These are phyloP conservation scores for Moesziomyces globuligerus DNA, from an alignment of 1,284 basidiomycete species.

Conservation along the genomic window DNA sequence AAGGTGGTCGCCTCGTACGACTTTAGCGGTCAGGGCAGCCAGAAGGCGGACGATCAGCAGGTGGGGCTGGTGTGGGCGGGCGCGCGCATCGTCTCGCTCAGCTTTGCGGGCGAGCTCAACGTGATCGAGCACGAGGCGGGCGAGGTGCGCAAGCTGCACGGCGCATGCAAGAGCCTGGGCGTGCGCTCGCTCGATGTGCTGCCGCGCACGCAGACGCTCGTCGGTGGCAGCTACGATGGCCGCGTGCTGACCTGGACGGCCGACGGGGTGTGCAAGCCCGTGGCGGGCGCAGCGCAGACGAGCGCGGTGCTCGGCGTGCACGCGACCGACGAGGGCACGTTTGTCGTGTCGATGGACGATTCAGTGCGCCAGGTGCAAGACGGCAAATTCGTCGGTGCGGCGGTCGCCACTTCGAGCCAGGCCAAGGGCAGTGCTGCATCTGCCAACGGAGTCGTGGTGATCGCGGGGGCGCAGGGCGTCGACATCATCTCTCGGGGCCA, in stretches of 20 bases:
- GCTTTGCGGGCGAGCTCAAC: slow-evolving; percentile 83
- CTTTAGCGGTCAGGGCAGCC: slow-evolving; percentile 43
- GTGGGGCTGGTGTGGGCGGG: slow-evolving; percentile 84
- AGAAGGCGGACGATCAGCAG: slow-evolving; percentile 73
- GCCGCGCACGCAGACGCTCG: slow-evolving; percentile 27
- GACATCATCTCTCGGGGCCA: slow-evolving; percentile 70
- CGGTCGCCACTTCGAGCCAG: slow-evolving; percentile 72
- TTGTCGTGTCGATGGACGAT: slow-evolving; percentile 54
- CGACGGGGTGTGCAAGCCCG: slow-evolving; percentile 60
- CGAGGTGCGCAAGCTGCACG: slow-evolving; percentile 42
- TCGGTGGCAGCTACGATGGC: slow-evolving; percentile 77
- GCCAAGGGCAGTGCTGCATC: slow-evolving; percentile 71
- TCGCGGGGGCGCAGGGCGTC: slow-evolving; percentile 76
- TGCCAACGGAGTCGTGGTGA: slow-evolving; percentile 71
- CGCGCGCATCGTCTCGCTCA: slow-evolving; percentile 80
- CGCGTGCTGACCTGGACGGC: slow-evolving; percentile 75
- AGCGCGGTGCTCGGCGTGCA: slow-evolving; percentile 77
- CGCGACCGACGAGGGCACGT: slow-evolving; percentile 22
- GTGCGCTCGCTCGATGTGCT: slow-evolving; percentile 33
- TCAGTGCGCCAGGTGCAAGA: slow-evolving; percentile 36
- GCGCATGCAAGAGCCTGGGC: slow-evolving; percentile 47
- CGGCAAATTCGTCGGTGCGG: slow-evolving; percentile 22
- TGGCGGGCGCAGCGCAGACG: slow-evolving; percentile 76
- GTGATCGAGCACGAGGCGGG: slow-evolving; percentile 67
- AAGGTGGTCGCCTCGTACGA: slow-evolving; percentile 46